Evolutionary conservation across 768 basidiomycete genomes (phyloP).

Genomic region (Filobasidium floriforme): DNA sequence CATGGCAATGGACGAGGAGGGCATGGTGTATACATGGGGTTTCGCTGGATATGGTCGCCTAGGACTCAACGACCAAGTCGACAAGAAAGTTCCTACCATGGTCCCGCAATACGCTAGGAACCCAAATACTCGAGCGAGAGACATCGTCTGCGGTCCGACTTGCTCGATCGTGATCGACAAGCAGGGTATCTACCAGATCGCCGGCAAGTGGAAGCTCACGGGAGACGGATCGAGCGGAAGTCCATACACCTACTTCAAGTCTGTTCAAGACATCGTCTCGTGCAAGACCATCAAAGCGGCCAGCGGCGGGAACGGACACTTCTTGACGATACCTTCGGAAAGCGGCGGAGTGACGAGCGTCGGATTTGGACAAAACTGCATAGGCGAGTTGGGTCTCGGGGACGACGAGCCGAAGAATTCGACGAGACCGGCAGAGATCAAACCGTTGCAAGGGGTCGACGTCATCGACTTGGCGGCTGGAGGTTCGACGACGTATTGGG

Average conservation of each 20-base stretch:
- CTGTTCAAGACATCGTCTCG: conserved; percentile 12
- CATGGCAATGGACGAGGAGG: conserved; percentile 65
- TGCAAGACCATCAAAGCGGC: conserved; percentile 65
- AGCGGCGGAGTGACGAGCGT: conserved; percentile 71
- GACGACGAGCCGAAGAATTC: conserved; percentile 66
- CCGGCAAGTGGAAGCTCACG: conserved; percentile 78
- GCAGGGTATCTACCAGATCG: conserved; percentile 54
- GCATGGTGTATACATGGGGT: conserved; percentile 40
- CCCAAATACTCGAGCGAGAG: conserved; percentile 55
- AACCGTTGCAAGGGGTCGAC: conserved; percentile 67
- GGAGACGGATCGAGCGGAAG: conserved; percentile 62
- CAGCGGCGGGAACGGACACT: conserved; percentile 85
- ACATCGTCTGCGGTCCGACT: conserved; percentile 70
- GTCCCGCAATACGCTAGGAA: conserved; percentile 82
- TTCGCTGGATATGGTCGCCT: conserved; percentile 65
- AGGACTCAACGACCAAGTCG: conserved; percentile 55
- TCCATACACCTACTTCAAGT: conserved; percentile 48
- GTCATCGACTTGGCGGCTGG: conserved; percentile 72
- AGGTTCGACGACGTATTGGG: conserved; percentile 76
- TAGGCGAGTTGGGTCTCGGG: conserved; percentile 72
- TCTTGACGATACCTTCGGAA: conserved; percentile 61
- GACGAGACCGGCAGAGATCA: conserved; percentile 49
- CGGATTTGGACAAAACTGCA: conserved; percentile 46
- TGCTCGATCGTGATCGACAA: conserved; percentile 63
- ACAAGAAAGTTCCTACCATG: conserved; percentile 61